Conservation (phyloP, 2,329 filamentous ascomycete genomes). For the Arthrobotrys conoides region DNA sequence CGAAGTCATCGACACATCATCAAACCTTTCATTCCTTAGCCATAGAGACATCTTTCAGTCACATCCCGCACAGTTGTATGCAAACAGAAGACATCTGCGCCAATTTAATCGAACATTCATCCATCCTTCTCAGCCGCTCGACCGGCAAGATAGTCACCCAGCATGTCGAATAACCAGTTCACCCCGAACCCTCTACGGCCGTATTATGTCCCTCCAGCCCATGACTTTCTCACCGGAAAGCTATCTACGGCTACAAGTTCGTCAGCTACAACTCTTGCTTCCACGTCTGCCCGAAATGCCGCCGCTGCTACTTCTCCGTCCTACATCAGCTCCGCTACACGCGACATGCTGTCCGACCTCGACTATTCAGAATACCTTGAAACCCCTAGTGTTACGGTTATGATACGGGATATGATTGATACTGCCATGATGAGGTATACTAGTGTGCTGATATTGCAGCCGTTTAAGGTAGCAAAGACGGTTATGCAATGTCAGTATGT, state of each 20-base stretch:
- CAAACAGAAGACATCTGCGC: conserved; percentile 2
- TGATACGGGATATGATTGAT: conserved; percentile 82
- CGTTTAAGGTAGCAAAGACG: conserved; percentile 96
- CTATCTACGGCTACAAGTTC: conserved; percentile 66
- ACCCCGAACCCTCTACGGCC: conserved; percentile 76
- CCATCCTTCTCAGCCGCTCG: conserved; percentile 12
- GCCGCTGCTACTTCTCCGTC: conserved; percentile 62
- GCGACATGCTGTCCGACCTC: conserved; percentile 88
- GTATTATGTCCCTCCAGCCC: conserved; percentile 77
- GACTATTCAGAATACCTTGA: conserved; percentile 91
- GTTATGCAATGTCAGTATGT: conserved; percentile 76
- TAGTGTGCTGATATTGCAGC: conserved; percentile 88
- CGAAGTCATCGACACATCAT: conserved; percentile 1
- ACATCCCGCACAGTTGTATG: background rate
- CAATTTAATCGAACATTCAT: background rate
- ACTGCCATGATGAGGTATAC: conserved; percentile 93
- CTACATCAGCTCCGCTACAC: conserved; percentile 65
- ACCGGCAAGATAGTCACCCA: conserved; percentile 29
- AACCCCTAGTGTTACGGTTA: conserved; percentile 81
- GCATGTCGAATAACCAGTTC: conserved; percentile 67
- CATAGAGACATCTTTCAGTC: background rate
- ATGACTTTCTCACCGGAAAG: conserved; percentile 69
- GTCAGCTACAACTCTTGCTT: conserved; percentile 69
- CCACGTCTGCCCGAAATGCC: conserved; percentile 68
- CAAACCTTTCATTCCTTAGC: conserved; percentile 24